Evolutionary conservation across 2,329 filamentous ascomycete species (phyloP).

Genomic region (Metarhizium anisopliae): DNA sequence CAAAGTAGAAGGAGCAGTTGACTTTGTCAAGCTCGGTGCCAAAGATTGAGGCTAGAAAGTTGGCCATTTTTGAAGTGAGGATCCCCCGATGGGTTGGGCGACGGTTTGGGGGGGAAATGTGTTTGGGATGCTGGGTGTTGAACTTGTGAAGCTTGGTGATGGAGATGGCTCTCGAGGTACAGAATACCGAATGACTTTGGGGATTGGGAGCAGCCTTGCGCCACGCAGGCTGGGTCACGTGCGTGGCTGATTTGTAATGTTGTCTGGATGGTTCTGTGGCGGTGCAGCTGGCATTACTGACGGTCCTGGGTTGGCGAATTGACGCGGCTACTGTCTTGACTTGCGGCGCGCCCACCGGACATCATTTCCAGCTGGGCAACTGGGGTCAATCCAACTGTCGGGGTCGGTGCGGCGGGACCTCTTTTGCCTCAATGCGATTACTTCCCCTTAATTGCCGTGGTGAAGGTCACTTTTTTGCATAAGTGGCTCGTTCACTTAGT

Average conservation of each 20-base stretch:
- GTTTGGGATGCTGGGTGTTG: background rate
- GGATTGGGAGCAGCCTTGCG: constrained; percentile 1
- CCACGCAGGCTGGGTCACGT: constrained; percentile 18
- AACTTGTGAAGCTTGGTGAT: background rate
- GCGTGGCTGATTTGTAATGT: constrained; percentile 19
- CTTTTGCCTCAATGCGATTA: background rate
- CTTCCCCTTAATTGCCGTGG: background rate
- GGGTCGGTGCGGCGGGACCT: constrained; percentile 2
- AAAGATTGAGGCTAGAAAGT: constrained; percentile 98
- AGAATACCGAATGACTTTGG: background rate
- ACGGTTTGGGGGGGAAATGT: constrained; percentile 1
- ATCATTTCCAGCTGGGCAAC: background rate
- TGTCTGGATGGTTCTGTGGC: constrained; percentile 7
- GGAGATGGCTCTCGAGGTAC: background rate
- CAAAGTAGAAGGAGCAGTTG: constrained; percentile 94
- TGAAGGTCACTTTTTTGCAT: background rate
- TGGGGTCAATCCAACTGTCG: background rate
- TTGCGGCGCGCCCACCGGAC: background rate
- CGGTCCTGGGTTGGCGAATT: too few species aligned
- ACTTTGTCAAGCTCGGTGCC: constrained; percentile 99
- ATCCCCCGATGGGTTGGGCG: background rate
- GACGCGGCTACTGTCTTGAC: background rate
- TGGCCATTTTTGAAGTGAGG: constrained; percentile 57
- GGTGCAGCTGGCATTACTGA: background rate
- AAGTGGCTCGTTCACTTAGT: background rate